These are phyloP conservation scores for Leccinum uliginosum DNA, from an alignment of 768 basidiomycete species.

Conservation along the genomic window DNA sequence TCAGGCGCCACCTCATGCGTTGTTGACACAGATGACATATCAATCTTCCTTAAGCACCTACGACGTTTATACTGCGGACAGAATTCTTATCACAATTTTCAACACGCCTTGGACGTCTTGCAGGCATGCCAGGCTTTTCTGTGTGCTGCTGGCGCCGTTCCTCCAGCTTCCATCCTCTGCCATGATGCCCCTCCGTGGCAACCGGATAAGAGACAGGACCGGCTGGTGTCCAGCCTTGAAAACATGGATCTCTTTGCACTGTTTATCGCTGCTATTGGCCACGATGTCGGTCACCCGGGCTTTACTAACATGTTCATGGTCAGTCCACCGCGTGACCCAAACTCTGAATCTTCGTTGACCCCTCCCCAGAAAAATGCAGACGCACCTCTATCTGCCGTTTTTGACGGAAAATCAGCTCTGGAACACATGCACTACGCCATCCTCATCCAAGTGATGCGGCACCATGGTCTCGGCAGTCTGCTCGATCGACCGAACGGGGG, in stretches of 20 bases:
- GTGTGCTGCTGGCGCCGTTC: constrained; percentile 72
- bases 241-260: constrained; percentile 79
- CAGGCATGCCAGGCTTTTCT: constrained; percentile 91
- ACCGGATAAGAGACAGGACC: constrained; percentile 36
- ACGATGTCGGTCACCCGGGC: constrained; percentile 97
- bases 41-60: constrained; percentile 79
- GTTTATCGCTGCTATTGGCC: constrained; percentile 90
- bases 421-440: constrained; percentile 90
- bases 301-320: constrained; percentile 94
- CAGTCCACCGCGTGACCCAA: constrained; percentile 25
- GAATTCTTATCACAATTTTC: constrained; percentile 97
- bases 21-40: constrained; percentile 57
- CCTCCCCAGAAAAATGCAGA: constrained; percentile 81
- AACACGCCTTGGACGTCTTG: constrained; percentile 93
- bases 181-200: constrained; percentile 34
- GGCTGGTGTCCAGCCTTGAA: constrained; percentile 40
- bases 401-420: constrained; percentile 83
- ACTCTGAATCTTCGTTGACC: constrained; percentile 5
- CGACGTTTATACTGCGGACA: constrained; percentile 85
- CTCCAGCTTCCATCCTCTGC: constrained; percentile 61
- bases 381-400: constrained; percentile 83
- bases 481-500: constrained; percentile 53
- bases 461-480: constrained; percentile 68
- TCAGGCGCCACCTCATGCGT: constrained; percentile 16
- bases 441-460: constrained; percentile 73